These are phyloP conservation scores for Fomes fomentarius DNA, from an alignment of 1,284 basidiomycete genomes.

Conservation along the genomic window DNA sequence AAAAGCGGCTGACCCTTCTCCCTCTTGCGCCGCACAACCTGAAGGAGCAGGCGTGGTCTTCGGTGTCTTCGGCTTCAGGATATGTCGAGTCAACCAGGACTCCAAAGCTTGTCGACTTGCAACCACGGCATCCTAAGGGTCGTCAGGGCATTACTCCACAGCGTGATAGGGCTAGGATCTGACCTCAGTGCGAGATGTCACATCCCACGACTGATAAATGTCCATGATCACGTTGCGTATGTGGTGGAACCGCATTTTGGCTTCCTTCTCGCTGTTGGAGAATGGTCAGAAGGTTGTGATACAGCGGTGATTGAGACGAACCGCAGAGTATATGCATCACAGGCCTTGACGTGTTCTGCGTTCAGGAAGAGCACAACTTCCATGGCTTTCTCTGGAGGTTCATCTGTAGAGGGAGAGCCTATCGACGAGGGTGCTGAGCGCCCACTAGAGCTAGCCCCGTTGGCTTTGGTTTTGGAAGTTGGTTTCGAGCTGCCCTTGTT, in stretches of 20 bases:
- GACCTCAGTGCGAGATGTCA: slow-evolving; percentile 52
- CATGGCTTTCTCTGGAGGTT: slow-evolving; percentile 56
- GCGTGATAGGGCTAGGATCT: slow-evolving; percentile 4
- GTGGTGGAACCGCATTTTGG: slow-evolving; percentile 48
- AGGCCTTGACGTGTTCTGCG: slow-evolving; percentile 50
- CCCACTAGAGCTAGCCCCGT: background rate
- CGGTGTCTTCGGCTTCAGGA: slow-evolving; percentile 25
- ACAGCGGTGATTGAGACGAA: slow-evolving; percentile 33
- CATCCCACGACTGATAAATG: slow-evolving; percentile 68
- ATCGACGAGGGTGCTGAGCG: background rate
- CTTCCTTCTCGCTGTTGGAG: slow-evolving; percentile 46
- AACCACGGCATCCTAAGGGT: slow-evolving; percentile 54
- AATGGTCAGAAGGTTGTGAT: background rate
- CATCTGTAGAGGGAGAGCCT: slow-evolving; percentile 4
- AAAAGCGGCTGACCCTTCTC: background rate
- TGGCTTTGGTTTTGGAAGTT: background rate
- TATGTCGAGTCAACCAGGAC: slow-evolving; percentile 57
- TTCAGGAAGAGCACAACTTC: slow-evolving; percentile 62
- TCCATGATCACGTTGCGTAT: slow-evolving; percentile 55
- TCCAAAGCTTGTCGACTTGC: slow-evolving; percentile 62
- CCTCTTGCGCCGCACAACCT: background rate
- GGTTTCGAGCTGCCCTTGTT: background rate
- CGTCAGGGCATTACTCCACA: background rate
- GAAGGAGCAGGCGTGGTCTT: slow-evolving; percentile 9
- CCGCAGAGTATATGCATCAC: slow-evolving; percentile 54